These are phyloP conservation scores for Pisolithus orientalis DNA, from an alignment of 768 basidiomycete genomes.

Conservation along the genomic window DNA sequence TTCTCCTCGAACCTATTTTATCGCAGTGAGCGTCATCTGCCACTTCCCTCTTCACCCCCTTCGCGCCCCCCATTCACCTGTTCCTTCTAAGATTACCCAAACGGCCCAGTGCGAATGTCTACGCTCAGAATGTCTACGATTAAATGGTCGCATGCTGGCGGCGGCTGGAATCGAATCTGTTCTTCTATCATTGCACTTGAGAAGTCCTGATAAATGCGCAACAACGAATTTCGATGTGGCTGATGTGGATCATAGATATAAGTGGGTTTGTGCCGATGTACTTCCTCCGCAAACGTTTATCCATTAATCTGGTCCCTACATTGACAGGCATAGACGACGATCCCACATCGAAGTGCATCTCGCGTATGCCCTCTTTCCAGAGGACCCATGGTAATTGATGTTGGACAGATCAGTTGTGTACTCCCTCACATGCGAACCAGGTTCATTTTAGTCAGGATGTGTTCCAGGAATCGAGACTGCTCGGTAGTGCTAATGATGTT, in stretches of 20 bases:
- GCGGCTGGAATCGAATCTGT: conserved; percentile 71
- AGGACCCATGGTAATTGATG: conserved; percentile 61
- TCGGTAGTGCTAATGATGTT: conserved; percentile 27
- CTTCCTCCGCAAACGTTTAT: conserved; percentile 16
- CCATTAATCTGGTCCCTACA: background rate
- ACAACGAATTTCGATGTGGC: conserved; percentile 69
- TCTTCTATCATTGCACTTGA: conserved; percentile 72
- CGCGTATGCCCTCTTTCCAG: conserved; percentile 55
- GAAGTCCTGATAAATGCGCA: conserved; percentile 52
- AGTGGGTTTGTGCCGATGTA: conserved; percentile 44
- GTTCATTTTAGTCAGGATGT: conserved; percentile 73
- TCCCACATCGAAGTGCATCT: conserved; percentile 74
- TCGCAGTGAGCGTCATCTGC: no score
- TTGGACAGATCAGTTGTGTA: conserved; percentile 71
- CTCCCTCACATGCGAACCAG: conserved; percentile 46
- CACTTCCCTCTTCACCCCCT: no score
- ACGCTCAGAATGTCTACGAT: conserved; percentile 18
- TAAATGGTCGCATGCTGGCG: conserved; percentile 21
- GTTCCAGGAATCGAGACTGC: conserved; percentile 62
- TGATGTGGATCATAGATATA: conserved; percentile 54
- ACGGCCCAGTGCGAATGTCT: conserved; percentile 22
- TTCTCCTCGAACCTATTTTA: no score
- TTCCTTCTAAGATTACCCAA: no score
- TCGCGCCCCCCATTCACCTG: no score
- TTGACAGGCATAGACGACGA: conserved; percentile 62